Percentiles rank a stretch among this genome's conserved stretches.
phyloP scores from a whole-genome alignment of 805 yeast species.

The Ogataea trehaloabstinens region DNA sequence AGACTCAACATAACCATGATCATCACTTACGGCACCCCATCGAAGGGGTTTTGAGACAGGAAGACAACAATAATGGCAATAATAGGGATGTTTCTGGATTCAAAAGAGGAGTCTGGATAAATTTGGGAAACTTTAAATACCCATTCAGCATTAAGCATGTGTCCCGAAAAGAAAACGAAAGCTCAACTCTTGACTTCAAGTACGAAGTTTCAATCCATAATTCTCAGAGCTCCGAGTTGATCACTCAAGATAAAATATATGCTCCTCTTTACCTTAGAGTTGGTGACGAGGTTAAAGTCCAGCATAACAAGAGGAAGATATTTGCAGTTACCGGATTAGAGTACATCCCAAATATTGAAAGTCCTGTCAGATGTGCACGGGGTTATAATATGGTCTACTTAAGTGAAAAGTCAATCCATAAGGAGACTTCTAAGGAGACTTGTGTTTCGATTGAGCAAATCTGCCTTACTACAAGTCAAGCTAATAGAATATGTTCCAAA shows the following conservation, averaged over 20 bases:
- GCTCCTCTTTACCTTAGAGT: conserved; percentile 51
- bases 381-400: conserved; percentile 55
- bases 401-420: conserved; percentile 26
- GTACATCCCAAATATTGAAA: conserved; percentile 14
- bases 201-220: conserved; percentile 16
- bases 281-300: conserved; percentile 50
- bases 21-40: no score
- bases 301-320: conserved; percentile 27
- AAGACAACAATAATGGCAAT: conserved; percentile 1
- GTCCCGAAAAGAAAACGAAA: neutral
- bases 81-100: conserved; percentile 7
- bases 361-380: conserved; percentile 50
- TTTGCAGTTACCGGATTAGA: conserved; percentile 49
- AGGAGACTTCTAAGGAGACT: conserved; percentile 17
- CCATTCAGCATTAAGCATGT: conserved; percentile 12
- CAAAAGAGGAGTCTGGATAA: conserved; percentile 15
- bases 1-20: no score
- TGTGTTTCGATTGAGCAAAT: conserved; percentile 29
- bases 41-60: conserved; percentile 2
- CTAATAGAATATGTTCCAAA: conserved; percentile 27
- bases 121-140: conserved; percentile 8
- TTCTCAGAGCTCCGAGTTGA: conserved; percentile 26
- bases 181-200: neutral
- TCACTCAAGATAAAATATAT: conserved; percentile 32
- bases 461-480: conserved; percentile 31